Evolutionary conservation across 331 rosid species (phyloP).

Genomic region (Pyracantha coccinea): DNA sequence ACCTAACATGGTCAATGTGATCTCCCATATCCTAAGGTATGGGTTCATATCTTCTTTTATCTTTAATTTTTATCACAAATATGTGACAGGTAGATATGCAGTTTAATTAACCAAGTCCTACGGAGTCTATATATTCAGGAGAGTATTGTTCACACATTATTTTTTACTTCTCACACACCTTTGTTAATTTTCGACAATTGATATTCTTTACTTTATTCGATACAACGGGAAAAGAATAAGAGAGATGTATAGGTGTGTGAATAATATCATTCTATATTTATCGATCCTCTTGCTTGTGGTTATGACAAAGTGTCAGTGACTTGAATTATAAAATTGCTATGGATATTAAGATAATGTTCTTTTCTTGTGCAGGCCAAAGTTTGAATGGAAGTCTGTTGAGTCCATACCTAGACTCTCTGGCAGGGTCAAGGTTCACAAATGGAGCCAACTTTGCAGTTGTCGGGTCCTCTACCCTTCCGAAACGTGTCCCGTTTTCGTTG

Average conservation of each 20-base stretch:
- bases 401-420: conserved; percentile 71
- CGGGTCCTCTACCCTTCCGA: conserved; percentile 80
- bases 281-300: not conserved
- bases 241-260: accelerated
- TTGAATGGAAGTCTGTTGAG: conserved; percentile 46
- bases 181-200: too few relatives aligned
- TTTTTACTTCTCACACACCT: too few relatives aligned
- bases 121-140: too few relatives aligned
- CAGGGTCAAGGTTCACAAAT: conserved; percentile 59
- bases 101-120: not conserved
- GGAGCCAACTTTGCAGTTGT: conserved; percentile 94
- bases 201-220: too few relatives aligned
- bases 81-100: not conserved
- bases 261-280: too few relatives aligned
- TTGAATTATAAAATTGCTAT: not conserved
- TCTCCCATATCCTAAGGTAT: not conserved
- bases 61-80: not conserved
- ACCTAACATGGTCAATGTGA: too few relatives aligned
- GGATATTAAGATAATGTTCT: not conserved
- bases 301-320: too few relatives aligned
- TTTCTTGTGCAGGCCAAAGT: conserved; percentile 66
- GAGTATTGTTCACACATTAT: too few relatives aligned
- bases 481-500: conserved; percentile 71
- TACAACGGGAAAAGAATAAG: too few relatives aligned
- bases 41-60: not conserved